Evolutionary conservation across 192 early-diverging fungal species (phyloP), one percentile per base, ranked within the genome.

Genomic region (Diversispora epigaea): DNA sequence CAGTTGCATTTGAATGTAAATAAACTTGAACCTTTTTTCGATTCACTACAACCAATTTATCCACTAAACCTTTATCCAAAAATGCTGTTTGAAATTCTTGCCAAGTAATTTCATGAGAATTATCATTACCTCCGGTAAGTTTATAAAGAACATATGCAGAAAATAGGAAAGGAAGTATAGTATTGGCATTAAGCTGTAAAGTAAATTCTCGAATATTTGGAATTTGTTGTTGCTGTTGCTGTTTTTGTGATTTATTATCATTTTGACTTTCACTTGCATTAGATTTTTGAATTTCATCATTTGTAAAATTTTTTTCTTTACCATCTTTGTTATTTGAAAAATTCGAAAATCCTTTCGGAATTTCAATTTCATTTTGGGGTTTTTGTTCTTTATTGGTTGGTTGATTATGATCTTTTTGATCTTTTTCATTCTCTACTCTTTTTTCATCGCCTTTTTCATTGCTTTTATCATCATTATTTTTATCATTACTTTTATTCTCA

Each of bases 21-120:
- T 92, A 85, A 3, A 96, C 95, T 40, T 89, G 86, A 19, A 96
- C 97, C 52, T 88, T 82, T 73, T 88, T 91, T 68, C 91, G 87
- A 85, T 99, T 99, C 49, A 95, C 81, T 8, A 99, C 96, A 5
- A 89, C 91, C 22, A 99, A 84, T 46, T 87, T 90, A 71, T 97
- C 94, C 2, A 99, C 97, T 57, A 93, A 85, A 21, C 95, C 97
- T 76, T 93, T 93, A 65, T 97, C 94, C 61, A 99, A 85, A 78
- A 96, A 91, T 40, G 91, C 85, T 22, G 86, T 88, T 15, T 93
- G 88, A 83, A 99, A 98, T 69, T 97, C 94, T 77, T 96, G 93
- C 90, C 89, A 98, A 12, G 95, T 95, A 64, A 98, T 94, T 76
- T 96, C 89, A 2, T 85, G 80, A n/a, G 80, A 77, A 73, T 79